Evolutionary conservation across 108 stramenopile genomes (phyloP).

Genomic region (Nannochloropsis salina): DNA sequence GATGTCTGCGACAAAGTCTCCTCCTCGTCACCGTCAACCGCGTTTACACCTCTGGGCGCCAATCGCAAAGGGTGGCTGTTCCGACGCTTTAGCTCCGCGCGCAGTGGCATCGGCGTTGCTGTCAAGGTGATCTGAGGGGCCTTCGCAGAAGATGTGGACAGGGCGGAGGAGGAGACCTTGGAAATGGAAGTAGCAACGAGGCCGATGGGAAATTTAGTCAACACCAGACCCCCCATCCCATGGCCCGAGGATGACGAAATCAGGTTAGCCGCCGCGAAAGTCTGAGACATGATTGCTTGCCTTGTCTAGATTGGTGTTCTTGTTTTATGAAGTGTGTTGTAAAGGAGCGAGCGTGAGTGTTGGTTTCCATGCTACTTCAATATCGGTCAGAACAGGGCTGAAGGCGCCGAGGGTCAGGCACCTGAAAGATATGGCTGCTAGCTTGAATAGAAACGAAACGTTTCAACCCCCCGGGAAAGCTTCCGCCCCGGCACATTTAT

Average conservation of each 20-base stretch:
- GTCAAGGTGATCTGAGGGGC: not conserved
- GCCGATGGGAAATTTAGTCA: not conserved
- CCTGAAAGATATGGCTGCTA: too few relatives aligned
- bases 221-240: not conserved
- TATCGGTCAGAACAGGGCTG: too few relatives aligned
- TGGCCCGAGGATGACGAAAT: not conserved
- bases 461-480: too few relatives aligned
- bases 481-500: too few relatives aligned
- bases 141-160: not conserved
- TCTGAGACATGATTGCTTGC: too few relatives aligned
- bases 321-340: too few relatives aligned
- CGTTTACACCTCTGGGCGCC: not conserved
- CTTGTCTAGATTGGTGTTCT: too few relatives aligned
- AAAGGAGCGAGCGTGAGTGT: too few relatives aligned
- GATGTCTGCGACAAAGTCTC: not conserved
- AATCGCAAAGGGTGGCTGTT: not conserved
- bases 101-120: not conserved
- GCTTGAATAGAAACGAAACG: too few relatives aligned
- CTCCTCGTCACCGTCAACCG: not conserved
- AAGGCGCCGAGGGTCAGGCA: too few relatives aligned
- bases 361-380: too few relatives aligned
- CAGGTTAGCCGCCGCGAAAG: too few relatives aligned
- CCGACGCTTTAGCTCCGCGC: not conserved
- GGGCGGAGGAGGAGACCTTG: not conserved
- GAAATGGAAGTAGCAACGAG: not conserved